A percentile compares a stretch with the other conserved stretches of the same genome.
These are phyloP conservation scores for Epichloe coenophiala DNA, from an alignment of 2,329 filamentous ascomycete species.

Conservation along the genomic window DNA sequence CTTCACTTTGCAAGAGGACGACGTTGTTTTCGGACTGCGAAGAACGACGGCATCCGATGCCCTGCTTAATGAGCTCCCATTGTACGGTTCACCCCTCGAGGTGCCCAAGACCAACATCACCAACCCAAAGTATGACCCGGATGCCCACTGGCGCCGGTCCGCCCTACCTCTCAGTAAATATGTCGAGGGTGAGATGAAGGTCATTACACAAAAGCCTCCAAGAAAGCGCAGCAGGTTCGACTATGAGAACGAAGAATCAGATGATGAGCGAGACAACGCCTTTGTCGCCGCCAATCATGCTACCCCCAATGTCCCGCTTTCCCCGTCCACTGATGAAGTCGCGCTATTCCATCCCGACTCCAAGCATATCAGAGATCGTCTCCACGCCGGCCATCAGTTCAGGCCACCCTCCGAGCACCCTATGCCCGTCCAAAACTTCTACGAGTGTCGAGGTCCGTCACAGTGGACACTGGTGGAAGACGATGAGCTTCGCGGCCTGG, in stretches of 20 bases:
- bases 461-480: conserved; percentile 89
- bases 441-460: conserved; percentile 72
- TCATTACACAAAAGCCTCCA: conserved; percentile 51
- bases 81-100: conserved; percentile 56
- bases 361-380: conserved; percentile 74
- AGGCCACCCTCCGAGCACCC: conserved; percentile 79
- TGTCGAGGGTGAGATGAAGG: conserved; percentile 64
- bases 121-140: conserved; percentile 47
- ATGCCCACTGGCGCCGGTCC: conserved; percentile 61
- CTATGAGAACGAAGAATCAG: conserved; percentile 60
- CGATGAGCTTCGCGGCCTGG: conserved; percentile 71
- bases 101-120: conserved; percentile 44
- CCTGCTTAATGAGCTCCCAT: conserved; percentile 65
- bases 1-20: conserved; percentile 69
- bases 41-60: conserved; percentile 63
- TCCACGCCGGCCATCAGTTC: conserved; percentile 87
- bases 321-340: conserved; percentile 60
- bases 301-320: conserved; percentile 34
- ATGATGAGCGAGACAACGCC: conserved; percentile 42
- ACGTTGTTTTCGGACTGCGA: conserved; percentile 67
- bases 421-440: conserved; percentile 86
- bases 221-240: conserved; percentile 72
- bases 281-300: conserved; percentile 41
- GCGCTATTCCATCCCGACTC: conserved; percentile 84
- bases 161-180: conserved; percentile 78